Evolutionary conservation across 1,284 basidiomycete genomes (phyloP).

Genomic region (Caloboletus firmus): DNA sequence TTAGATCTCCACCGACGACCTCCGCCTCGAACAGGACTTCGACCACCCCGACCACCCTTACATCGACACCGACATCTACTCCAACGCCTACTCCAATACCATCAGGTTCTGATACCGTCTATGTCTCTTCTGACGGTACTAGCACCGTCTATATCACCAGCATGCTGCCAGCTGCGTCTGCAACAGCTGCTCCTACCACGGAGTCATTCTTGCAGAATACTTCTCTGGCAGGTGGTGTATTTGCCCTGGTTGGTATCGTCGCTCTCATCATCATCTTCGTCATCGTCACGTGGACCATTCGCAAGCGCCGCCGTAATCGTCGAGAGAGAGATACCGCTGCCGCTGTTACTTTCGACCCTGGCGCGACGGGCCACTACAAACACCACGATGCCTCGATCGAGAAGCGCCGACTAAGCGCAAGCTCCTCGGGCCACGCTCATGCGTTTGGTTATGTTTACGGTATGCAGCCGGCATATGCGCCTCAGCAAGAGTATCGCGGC

Average conservation of each 20-base stretch:
- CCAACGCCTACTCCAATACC: constrained; percentile 5
- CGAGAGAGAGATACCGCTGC: constrained; percentile 42
- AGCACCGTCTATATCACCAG: constrained; percentile 32
- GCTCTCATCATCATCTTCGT: constrained; percentile 48
- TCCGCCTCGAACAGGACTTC: constrained; percentile 2
- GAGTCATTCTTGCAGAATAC: constrained; percentile 61
- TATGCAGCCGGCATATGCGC: constrained; percentile 19
- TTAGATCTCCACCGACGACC: constrained; percentile 13
- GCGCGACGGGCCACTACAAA: constrained; percentile 33
- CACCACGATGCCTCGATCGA: constrained; percentile 31
- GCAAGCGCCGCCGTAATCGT: constrained; percentile 47
- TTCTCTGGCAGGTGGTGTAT: constrained; percentile 55
- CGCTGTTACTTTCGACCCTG: constrained; percentile 57
- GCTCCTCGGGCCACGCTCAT: constrained; percentile 35
- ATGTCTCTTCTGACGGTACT: constrained; percentile 24
- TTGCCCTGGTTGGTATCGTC: constrained; percentile 53
- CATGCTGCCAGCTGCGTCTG: constrained; percentile 17
- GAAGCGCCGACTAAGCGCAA: constrained; percentile 39
- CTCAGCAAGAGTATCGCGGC: constrained; percentile 22
- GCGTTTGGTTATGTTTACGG: constrained; percentile 21
- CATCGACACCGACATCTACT: not conserved
- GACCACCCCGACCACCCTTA: constrained; percentile 1
- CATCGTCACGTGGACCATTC: constrained; percentile 48
- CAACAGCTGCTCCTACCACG: constrained; percentile 27
- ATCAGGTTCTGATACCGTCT: constrained; percentile 10